These are phyloP conservation scores for Calamus simplicifolius DNA, from an alignment of 176 grass and related monocot genomes.

Conservation along the genomic window DNA sequence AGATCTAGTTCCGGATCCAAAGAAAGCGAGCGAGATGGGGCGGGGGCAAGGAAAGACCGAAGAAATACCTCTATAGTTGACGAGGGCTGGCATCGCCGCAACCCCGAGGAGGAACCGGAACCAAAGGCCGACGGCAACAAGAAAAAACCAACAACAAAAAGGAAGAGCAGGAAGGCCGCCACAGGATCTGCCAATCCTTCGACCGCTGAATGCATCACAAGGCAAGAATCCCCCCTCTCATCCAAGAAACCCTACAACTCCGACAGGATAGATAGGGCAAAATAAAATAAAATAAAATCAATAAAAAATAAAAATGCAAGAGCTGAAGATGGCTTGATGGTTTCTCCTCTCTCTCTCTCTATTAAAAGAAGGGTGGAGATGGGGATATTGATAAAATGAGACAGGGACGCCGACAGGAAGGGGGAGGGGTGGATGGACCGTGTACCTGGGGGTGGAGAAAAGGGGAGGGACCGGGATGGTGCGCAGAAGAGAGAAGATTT, in stretches of 20 bases:
- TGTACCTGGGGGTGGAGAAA: no score
- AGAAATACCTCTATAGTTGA: slow-evolving; percentile 10
- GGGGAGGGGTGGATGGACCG: no score
- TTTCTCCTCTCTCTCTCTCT: no score
- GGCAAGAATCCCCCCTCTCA: not conserved
- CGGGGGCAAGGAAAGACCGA: not conserved
- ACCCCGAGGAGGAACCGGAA: not conserved
- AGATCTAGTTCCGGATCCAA: slow-evolving; percentile 3
- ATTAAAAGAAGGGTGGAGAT: no score
- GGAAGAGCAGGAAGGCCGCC: slow-evolving; percentile 1
- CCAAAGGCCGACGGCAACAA: slow-evolving; percentile 9
- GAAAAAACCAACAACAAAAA: slow-evolving; percentile 5
- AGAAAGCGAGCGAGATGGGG: slow-evolving; percentile 19
- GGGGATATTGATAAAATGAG: no score
- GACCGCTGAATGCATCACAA: slow-evolving; percentile 46
- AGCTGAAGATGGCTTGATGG: no score
- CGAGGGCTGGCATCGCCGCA: slow-evolving; percentile 12
- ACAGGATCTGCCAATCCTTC: slow-evolving; percentile 27
- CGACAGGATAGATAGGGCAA: slow-evolving; percentile 36
- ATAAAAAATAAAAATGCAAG: no score
- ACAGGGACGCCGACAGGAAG: no score
- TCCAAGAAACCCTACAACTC: slow-evolving; percentile 36
- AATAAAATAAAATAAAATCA: not conserved
- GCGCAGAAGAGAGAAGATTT: no score
- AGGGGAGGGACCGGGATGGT: no score